These are phyloP conservation scores for Syzygium aqueum DNA, from an alignment of 345 rosid species.

Conservation along the genomic window DNA sequence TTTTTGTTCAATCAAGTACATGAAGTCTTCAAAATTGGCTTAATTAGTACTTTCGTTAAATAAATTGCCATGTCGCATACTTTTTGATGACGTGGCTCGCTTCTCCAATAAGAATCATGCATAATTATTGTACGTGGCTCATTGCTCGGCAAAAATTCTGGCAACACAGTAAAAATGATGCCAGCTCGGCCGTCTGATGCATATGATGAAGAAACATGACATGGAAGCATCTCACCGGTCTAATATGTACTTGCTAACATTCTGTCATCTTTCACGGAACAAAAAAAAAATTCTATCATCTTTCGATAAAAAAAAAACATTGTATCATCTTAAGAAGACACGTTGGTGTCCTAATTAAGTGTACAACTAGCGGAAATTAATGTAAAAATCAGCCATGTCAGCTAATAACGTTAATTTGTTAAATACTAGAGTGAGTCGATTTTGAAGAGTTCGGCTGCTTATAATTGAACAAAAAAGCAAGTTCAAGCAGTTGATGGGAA, in stretches of 20 bases:
- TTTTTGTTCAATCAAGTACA: neutral
- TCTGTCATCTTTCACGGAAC: no score
- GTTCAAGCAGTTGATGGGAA: neutral
- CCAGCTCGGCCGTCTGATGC: rapidly evolving
- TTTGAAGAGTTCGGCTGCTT: neutral
- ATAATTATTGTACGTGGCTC: neutral
- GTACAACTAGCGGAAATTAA: neutral
- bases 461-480: neutral
- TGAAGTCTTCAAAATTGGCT: neutral
- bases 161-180: neutral
- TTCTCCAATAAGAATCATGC: neutral
- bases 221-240: neutral
- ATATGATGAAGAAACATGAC: neutral
- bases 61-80: neutral
- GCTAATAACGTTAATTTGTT: neutral
- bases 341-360: neutral
- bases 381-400: neutral
- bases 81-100: neutral
- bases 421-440: no score
- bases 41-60: neutral
- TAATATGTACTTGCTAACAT: neutral
- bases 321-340: neutral
- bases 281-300: no score
- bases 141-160: no score
- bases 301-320: no score